Base-by-base conservation (phyloP, 1,284 basidiomycete genomes). In the Pseudozyma sp. region DNA sequence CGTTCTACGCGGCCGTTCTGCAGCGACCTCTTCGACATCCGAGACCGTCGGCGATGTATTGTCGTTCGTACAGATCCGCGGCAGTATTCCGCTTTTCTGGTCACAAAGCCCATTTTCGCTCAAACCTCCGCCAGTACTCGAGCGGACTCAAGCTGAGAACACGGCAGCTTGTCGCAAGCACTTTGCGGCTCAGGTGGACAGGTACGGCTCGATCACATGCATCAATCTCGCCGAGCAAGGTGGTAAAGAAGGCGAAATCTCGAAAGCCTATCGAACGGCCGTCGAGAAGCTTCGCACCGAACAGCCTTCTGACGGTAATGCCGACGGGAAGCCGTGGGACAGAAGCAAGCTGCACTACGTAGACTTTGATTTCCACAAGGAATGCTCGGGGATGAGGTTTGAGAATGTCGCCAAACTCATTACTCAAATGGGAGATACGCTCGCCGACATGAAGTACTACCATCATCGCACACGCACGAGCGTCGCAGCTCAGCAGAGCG, bases 331-430 rank as follows among this genome's bases (percentile, higher is more conserved):
- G 8, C 92, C 95, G 84, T 96, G 92, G 7, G 91, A 89, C 81
- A 93, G 94, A 16, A 94, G 94, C 92, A 92, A 92, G 89, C 96
- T 86, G 81, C 94, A 97, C 86, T 95, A 96, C 65, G 94, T 98
- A 0, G 90, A 94, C 76, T 98, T 94, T 80, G 97, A 99, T 85
- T 98, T 99, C 81, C 97, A 99, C 82, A 99, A 70, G 90, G 89
- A 65, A 89, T 97, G 46, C 86, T 57, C 71, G 1, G 71, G 91
- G 60, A 86, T 88, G 72, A 92, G 94, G 78, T 85, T 98, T 43
- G 89, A 88, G 89, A 61, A 57, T 19, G 56, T 81, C 10, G 71
- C 62, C 54, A 65, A 60, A 35, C 89, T 90, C 64, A 87, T 92
- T 62, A 91, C 94, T 80, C 87, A 87, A 58, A 95, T 93, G 82